Evolutionary conservation across 1,284 basidiomycete species (phyloP), one percentile per base, ranked within the genome.

Genomic region (Puccinia polysora): DNA sequence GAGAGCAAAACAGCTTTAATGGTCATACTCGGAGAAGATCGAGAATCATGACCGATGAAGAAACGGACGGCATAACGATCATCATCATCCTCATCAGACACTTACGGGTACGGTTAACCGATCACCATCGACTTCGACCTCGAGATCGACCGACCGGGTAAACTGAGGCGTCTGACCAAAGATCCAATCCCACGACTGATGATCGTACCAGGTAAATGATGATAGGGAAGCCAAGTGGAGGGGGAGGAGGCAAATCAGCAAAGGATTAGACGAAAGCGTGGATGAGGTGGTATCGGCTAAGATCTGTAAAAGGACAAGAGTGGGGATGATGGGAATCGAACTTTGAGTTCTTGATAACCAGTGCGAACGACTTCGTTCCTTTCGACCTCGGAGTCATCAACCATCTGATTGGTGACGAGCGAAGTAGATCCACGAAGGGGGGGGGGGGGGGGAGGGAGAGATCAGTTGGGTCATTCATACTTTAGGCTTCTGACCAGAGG

Each of bases 121-220:
- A n/a, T n/a, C n/a, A n/a, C n/a, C 2, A 38, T 36, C 32, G 20
- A n/a, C 30, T n/a, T 56, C 62, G 15, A 76, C 74, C 8, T 59
- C 20, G 59, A 74, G 60, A 76, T 79, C 60, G 4, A 83, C 62
- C 8, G 68, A 59, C 74, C 83, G 81, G 0, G 79, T 88, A 79
- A 98, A 97, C 78, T 95, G 90, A 65, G 95, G 95, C 0, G 94
- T 96, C 78, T 96, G 90, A 0, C 94, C 95, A 77, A 87, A 97
- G 34, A 86, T 83, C 93, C 94, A 98, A 28, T 89, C 85, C 96
- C 95, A 97, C 47, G 84, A 87, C 89, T 94, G 58, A 15, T 4
- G 45, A n/a, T 4, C 18, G 32, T 63, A n/a, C 23, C 10, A 30
- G 25, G 36, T 67, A 18, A 40, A 18, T 20, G 4, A 55, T 4